Evolutionary conservation across 176 grass and related monocot genomes (phyloP), one percentile per base, ranked within the genome.

Genomic region (Eremochloa ophiuroides): DNA sequence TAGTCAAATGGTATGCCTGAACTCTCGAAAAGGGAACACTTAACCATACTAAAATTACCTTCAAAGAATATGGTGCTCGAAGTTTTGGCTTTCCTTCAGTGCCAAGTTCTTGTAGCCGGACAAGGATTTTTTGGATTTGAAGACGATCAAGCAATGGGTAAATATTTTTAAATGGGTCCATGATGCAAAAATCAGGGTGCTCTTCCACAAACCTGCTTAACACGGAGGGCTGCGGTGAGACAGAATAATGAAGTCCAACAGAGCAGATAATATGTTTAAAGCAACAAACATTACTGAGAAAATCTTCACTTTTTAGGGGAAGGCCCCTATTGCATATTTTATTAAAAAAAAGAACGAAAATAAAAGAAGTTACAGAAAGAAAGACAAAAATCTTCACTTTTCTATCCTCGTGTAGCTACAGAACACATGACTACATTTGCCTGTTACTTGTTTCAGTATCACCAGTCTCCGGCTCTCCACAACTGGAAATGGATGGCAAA

Each of bases 71-170:
- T 61, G 95, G 92, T 77, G 90, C 95, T 60, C 95, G 86, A 29
- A 98, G 84, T 75, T 47, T 95, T 50, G 62, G 76, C 48, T 74
- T 78, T 63, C 89, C 79, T 77, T 93, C 73, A 9, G 41, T 13
- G 30, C 33, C 43, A 85, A 85, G 80, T 41, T 82, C 95, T 80
- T 98, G 84, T 56, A 98, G 81, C 82, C 48, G 80, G 68, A 91
- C 43, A 58, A 98, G 82, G 69, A 95, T 87, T 71, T 98, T 60
- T 85, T 98, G 95, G 42, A 98, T 98, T 75, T 91, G 89, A 83
- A 91, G 76, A 70, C 95, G 92, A 82, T 98, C 92, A 69, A 98
- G 76, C 82, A 98, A 82, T 10, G 95, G 92, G 43, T 85, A 98
- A 59, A 98, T 91, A 76, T 89, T 93, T 71, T 88, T 76, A 83